These are phyloP conservation scores for Calocybe cyanea DNA, from an alignment of 768 basidiomycete genomes.

Conservation along the genomic window DNA sequence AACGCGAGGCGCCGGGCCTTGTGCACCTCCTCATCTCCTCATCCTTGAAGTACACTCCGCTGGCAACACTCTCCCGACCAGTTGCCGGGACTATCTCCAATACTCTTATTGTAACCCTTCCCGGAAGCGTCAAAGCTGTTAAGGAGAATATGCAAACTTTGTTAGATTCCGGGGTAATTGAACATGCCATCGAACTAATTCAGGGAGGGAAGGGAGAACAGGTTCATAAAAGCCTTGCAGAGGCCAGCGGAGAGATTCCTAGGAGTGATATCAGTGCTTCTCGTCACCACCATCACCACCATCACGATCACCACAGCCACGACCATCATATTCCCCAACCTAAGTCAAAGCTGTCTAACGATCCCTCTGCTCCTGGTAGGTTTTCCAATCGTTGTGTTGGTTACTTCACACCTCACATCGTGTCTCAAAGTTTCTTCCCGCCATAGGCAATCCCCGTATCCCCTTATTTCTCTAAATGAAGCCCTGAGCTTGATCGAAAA, in stretches of 20 bases:
- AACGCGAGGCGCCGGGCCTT: conserved; percentile 66
- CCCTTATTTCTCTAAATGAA: conserved; percentile 59
- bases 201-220: conserved; percentile 60
- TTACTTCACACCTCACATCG: background rate
- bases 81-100: conserved; percentile 68
- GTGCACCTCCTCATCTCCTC: conserved; percentile 67
- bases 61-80: conserved; percentile 81
- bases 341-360: conserved; percentile 58
- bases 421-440: conserved; percentile 56
- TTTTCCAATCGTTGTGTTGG: background rate
- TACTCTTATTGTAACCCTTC: conserved; percentile 75
- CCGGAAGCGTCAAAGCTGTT: conserved; percentile 84
- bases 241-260: conserved; percentile 20
- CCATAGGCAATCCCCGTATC: conserved; percentile 75
- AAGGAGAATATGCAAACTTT: conserved; percentile 70
- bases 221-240: conserved; percentile 51
- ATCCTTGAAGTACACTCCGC: conserved; percentile 70
- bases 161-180: conserved; percentile 51
- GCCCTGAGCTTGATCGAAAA: conserved; percentile 57
- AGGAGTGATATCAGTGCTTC: conserved; percentile 23
- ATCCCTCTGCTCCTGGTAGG: conserved; percentile 65
- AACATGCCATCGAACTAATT: conserved; percentile 72
- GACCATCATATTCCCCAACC: conserved; percentile 48
- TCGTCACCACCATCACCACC: conserved; percentile 32
- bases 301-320: conserved; percentile 27